Conservation (phyloP, 192 early-diverging fungal species). For the Gryganskiella cystojenkinii region DNA sequence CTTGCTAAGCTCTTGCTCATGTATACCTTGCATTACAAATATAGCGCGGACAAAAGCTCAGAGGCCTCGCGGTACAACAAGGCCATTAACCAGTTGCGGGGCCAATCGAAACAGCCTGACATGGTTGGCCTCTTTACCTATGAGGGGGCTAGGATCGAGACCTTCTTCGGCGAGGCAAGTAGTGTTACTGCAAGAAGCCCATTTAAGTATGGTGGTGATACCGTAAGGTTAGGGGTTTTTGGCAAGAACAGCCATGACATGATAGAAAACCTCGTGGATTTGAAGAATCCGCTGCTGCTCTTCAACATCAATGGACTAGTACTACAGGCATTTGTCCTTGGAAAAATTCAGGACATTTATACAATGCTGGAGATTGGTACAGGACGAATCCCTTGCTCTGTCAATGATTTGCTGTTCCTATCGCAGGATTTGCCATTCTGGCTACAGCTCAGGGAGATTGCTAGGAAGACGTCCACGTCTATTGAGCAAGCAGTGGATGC, state of each 20-base stretch:
- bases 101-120: slow-evolving; percentile 35
- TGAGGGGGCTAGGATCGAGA: slow-evolving; percentile 28
- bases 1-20: slow-evolving; percentile 18
- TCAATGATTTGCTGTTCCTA: slow-evolving; percentile 32
- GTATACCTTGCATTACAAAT: slow-evolving; percentile 28
- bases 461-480: slow-evolving; percentile 35
- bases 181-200: slow-evolving; percentile 28
- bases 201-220: slow-evolving; percentile 38
- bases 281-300: slow-evolving; percentile 29
- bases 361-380: slow-evolving; percentile 32
- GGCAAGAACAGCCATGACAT: slow-evolving; percentile 43
- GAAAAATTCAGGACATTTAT: slow-evolving; percentile 25
- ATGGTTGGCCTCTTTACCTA: slow-evolving; percentile 31
- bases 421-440: slow-evolving; percentile 37
- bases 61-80: slow-evolving; percentile 37
- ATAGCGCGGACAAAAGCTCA: slow-evolving; percentile 34
- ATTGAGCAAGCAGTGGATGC: slow-evolving; percentile 36
- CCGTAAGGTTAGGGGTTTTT: slow-evolving; percentile 32
- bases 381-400: slow-evolving; percentile 40
- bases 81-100: slow-evolving; percentile 31
- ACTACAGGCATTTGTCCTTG: slow-evolving; percentile 28
- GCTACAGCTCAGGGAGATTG: slow-evolving; percentile 38
- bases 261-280: slow-evolving; percentile 36
- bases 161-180: slow-evolving; percentile 42
- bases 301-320: slow-evolving; percentile 38